Percentiles rank a stretch among this genome's conserved stretches.
Evolutionary conservation across 257 asterid species (phyloP).

Genomic region (Phtheirospermum japonicum): DNA sequence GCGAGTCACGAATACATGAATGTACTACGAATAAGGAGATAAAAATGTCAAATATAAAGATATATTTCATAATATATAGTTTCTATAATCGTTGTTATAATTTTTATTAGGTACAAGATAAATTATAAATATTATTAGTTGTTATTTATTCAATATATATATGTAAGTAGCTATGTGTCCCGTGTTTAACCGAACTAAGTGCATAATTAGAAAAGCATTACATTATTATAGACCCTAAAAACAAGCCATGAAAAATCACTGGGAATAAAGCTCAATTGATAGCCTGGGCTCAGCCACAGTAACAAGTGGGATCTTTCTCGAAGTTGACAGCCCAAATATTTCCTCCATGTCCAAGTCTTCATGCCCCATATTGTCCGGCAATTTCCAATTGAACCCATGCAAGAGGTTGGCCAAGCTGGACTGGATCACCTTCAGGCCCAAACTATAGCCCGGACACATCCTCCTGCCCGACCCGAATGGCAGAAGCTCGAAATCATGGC

Average conservation of each 20-base stretch:
- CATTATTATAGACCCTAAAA: background rate
- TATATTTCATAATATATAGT: too few species aligned
- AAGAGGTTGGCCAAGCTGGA: conserved; percentile 51
- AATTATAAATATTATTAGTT: too few species aligned
- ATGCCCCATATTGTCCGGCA: conserved; percentile 32
- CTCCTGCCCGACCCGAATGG: conserved; percentile 70
- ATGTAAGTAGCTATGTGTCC: too few species aligned
- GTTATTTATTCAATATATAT: too few species aligned
- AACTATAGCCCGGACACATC: conserved; percentile 60
- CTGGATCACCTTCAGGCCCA: conserved; percentile 57
- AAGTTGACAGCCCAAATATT: conserved; percentile 52
- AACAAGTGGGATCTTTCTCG: conserved; percentile 42
- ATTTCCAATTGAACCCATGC: conserved; percentile 54
- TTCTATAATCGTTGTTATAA: too few species aligned
- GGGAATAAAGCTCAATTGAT: conserved; percentile 33
- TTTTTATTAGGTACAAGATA: too few species aligned
- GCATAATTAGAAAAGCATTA: too few species aligned
- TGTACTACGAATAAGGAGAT: too few species aligned
- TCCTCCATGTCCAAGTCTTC: conserved; percentile 56
- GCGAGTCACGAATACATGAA: too few species aligned
- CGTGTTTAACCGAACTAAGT: too few species aligned
- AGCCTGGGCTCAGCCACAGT: conserved; percentile 40
- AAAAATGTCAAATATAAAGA: too few species aligned
- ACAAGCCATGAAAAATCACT: conserved; percentile 10
- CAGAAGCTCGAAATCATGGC: conserved; percentile 50